Evolutionary conservation across 352 stramenopile species (phyloP).

Genomic region (Pythium coloratum): DNA sequence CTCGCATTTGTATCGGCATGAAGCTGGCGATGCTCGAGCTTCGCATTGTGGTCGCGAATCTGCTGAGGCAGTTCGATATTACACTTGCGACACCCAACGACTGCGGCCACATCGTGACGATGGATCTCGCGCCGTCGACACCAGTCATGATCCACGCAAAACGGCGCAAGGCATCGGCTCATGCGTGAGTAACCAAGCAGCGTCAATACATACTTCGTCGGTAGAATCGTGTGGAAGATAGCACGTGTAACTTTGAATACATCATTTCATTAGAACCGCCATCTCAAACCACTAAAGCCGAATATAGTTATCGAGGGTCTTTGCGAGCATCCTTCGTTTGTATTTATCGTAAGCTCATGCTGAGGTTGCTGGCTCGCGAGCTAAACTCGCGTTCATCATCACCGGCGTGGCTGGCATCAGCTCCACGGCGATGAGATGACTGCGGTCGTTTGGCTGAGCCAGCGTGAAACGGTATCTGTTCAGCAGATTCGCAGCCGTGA

Average conservation of each 20-base stretch:
- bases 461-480: slow-evolving; percentile 6
- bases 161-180: too few species aligned
- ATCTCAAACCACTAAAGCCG: too few species aligned
- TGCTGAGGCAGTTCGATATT: slow-evolving; percentile 4
- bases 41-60: slow-evolving; percentile 8
- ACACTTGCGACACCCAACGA: neutral
- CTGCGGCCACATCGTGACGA: neutral
- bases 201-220: too few species aligned
- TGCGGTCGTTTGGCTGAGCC: slow-evolving; percentile 2
- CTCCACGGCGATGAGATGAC: slow-evolving; percentile 12
- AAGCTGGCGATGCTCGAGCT: slow-evolving; percentile 45
- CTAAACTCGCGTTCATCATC: neutral
- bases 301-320: too few species aligned
- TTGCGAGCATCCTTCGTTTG: too few species aligned
- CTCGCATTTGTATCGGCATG: slow-evolving; percentile 42
- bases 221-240: too few species aligned
- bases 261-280: too few species aligned
- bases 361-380: too few species aligned
- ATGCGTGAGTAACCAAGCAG: too few species aligned
- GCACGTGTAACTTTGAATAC: too few species aligned
- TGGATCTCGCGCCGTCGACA: slow-evolving; percentile 1
- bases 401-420: slow-evolving; percentile 8
- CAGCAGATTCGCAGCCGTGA: slow-evolving; percentile 20
- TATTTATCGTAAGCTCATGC: too few species aligned
- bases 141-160: slow-evolving; percentile 3